Base-by-base conservation (phyloP, 306 rosid genomes). In the Vigna nakashimae region DNA sequence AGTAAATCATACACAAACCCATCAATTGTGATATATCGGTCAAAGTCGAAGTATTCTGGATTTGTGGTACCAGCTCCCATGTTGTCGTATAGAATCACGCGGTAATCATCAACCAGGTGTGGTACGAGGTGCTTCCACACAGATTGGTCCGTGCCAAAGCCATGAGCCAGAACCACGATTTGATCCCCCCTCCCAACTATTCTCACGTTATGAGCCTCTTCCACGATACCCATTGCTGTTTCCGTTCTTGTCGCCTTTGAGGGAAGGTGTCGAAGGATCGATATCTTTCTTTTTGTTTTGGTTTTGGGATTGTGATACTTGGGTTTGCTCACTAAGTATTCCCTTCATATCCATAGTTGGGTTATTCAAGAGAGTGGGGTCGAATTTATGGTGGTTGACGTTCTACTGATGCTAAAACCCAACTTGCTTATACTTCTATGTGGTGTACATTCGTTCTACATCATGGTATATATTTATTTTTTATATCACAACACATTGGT, bases 91-190 rank as follows among this genome's bases (percentile, higher is more conserved):
- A 91, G 50, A 58, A 91, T 32, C 7, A 90, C 88, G 0, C 68
- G 84, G 75, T 84, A 86, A 34, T 86, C 86, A 6, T 89, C 90
- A 5, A 91, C 69, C 1, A 91, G 82, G 50, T 91, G 92, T 2
- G 94, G 97, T 0, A 86, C 81, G 4, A 89, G 87, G 80, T 91
- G 88, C 69, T 88, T 91, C 92, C 97, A 91, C 34, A 88, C 94
- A 0, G 92, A 91, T 57, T 91, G 97, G 68, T 91, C 94, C 1
- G 92, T 91, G 22, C 97, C 97, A 73, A 91, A 88, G 2, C 97
- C 97, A 53, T 90, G 94, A 11, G 82, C 94, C 0, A 91, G 74
- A 2, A 89, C 86, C 63, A 88, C 77, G 6, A 17, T 65, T 58
- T 80, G 76, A 4, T 80, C 36, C 6, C 89, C 90, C 10, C 4